Evolutionary conservation across 306 rosid genomes (phyloP).

Genomic region (Castanea sativa): DNA sequence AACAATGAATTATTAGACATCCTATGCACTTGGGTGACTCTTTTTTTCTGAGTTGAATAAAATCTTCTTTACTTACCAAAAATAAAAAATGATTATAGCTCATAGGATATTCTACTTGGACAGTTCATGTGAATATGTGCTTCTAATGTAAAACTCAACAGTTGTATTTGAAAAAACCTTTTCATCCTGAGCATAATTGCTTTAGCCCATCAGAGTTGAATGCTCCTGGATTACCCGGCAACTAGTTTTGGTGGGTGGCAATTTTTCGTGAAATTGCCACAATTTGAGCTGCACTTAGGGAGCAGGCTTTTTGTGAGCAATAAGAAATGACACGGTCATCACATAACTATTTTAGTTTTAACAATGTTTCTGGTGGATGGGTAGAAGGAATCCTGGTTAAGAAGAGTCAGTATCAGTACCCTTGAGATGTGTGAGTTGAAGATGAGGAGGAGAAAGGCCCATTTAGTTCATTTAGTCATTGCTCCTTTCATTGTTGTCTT

Average conservation of each 20-base stretch:
- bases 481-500: background rate
- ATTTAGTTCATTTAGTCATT: background rate
- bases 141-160: background rate
- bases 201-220: too few species aligned
- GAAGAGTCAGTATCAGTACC: background rate
- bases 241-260: background rate
- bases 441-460: background rate
- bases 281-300: background rate
- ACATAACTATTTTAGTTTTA: background rate
- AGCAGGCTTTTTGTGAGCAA: background rate
- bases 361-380: background rate
- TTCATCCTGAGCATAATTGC: too few species aligned
- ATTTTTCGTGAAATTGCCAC: background rate
- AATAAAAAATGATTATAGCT: background rate
- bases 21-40: too few species aligned
- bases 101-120: background rate
- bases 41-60: too few species aligned
- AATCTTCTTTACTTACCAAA: too few species aligned
- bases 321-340: background rate
- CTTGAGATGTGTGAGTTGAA: background rate
- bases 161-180: background rate
- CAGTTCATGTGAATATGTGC: background rate
- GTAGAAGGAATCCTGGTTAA: background rate
- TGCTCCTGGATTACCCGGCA: too few species aligned
- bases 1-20: background rate